phyloP scores from a whole-genome alignment of 176 grass and related monocot species.

The Juncus effusus region DNA sequence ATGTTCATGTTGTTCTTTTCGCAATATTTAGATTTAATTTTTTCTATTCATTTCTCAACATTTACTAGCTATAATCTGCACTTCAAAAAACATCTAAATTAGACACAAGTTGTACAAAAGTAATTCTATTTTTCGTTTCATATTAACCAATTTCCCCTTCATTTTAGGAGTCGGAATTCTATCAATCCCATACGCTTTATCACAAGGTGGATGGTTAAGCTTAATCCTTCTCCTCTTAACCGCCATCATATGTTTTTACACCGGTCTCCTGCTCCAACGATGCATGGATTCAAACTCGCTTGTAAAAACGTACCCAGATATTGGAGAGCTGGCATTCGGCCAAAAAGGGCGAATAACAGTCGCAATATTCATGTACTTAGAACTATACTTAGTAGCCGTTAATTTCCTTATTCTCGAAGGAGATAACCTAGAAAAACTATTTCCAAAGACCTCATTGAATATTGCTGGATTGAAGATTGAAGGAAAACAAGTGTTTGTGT shows the following conservation, averaged over 20 bases:
- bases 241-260: slow-evolving; percentile 66
- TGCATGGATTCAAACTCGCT: slow-evolving; percentile 68
- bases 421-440: slow-evolving; percentile 86
- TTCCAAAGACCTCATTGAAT: slow-evolving; percentile 50
- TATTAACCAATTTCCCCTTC: too few relatives aligned
- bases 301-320: slow-evolving; percentile 82
- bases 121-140: too few relatives aligned
- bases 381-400: slow-evolving; percentile 64
- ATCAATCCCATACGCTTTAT: slow-evolving; percentile 75
- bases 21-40: too few relatives aligned
- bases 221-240: slow-evolving; percentile 52
- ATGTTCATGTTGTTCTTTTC: too few relatives aligned
- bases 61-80: too few relatives aligned
- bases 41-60: too few relatives aligned
- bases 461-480: slow-evolving; percentile 41
- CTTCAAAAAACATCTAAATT: too few relatives aligned
- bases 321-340: slow-evolving; percentile 69
- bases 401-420: slow-evolving; percentile 93
- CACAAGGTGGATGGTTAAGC: slow-evolving; percentile 82
- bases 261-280: slow-evolving; percentile 67
- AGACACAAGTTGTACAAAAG: too few relatives aligned
- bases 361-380: slow-evolving; percentile 50
- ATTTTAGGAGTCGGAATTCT: slow-evolving; percentile 64
- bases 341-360: slow-evolving; percentile 49
- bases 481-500: slow-evolving; percentile 73